Evolutionary conservation across 495 filamentous ascomycete genomes (phyloP).

Genomic region (Cryomyces minteri): DNA sequence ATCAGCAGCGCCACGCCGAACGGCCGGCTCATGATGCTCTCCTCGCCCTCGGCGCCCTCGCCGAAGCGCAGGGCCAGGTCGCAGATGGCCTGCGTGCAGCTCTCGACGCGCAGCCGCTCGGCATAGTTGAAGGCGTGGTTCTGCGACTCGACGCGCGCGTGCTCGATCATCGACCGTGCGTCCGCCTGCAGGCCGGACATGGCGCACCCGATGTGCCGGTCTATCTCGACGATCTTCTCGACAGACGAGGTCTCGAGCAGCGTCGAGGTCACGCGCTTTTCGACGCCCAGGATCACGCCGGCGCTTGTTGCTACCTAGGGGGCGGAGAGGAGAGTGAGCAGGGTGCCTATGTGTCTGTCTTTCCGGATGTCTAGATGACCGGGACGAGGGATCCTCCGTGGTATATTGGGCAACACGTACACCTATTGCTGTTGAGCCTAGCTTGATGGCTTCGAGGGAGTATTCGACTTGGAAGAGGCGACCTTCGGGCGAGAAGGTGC

Average conservation of each 20-base stretch:
- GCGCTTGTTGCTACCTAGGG: conserved; percentile 67
- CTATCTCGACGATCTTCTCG: conserved; percentile 99
- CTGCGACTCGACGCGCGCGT: conserved; percentile 93
- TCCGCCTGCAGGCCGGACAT: conserved; percentile 97
- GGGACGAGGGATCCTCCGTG: conserved; percentile 1
- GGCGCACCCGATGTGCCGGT: conserved; percentile 94
- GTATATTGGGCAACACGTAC: conserved; percentile 26
- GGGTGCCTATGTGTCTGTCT: no score
- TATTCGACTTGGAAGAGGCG: conserved; percentile 99
- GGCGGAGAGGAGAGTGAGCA: background rate
- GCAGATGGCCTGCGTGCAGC: conserved; percentile 96
- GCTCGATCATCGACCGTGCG: conserved; percentile 89
- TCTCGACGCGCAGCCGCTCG: conserved; percentile 84
- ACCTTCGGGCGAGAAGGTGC: conserved; percentile 99
- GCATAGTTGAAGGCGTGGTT: conserved; percentile 95
- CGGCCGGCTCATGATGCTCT: conserved; percentile 91
- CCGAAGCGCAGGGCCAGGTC: conserved; percentile 92
- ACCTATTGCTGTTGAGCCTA: conserved; percentile 94
- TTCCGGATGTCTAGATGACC: no score
- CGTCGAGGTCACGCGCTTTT: conserved; percentile 95
- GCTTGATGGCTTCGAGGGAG: conserved; percentile 99
- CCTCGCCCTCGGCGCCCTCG: conserved; percentile 93
- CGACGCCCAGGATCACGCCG: conserved; percentile 89
- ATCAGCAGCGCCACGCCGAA: conserved; percentile 95
- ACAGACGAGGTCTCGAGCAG: conserved; percentile 93